Evolutionary conservation across 2,329 filamentous ascomycete species (phyloP).

Genomic region (Calonectria crousiana): DNA sequence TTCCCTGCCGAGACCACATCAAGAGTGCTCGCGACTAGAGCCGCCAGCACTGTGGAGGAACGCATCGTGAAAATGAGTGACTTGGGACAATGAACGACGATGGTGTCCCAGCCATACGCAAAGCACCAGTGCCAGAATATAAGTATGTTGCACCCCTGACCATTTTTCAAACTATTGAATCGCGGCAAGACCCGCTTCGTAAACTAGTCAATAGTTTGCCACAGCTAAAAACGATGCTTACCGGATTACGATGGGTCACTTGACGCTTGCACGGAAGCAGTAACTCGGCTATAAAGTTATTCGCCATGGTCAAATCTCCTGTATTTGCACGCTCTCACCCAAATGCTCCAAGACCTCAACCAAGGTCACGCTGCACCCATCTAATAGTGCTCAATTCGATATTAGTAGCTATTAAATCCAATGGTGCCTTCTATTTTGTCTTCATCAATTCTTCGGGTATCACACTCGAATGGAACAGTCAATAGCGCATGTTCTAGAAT

Average conservation of each 20-base stretch:
- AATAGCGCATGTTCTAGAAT: neutral
- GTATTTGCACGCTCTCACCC: neutral
- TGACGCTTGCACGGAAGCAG: neutral
- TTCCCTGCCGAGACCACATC: slow-evolving; percentile 21
- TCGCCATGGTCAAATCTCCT: neutral
- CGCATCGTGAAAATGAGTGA: slow-evolving; percentile 31
- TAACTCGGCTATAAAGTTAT: neutral
- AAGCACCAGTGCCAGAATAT: neutral
- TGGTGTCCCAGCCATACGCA: neutral
- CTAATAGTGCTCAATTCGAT: neutral
- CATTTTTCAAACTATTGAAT: neutral
- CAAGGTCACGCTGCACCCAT: neutral
- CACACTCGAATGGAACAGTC: neutral
- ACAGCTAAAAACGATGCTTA: neutral
- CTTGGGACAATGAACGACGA: neutral
- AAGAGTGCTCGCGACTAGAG: slow-evolving; percentile 10
- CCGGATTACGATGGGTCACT: neutral
- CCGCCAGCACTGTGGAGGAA: slow-evolving; percentile 24
- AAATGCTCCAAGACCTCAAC: too few species aligned
- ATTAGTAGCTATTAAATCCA: neutral
- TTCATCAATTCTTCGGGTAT: neutral
- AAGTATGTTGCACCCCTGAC: neutral
- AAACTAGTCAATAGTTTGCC: neutral
- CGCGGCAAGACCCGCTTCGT: neutral
- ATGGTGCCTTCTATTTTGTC: neutral